These are phyloP conservation scores for Aureobasidium sp. DNA, from an alignment of 2,329 filamentous ascomycete species.

Conservation along the genomic window DNA sequence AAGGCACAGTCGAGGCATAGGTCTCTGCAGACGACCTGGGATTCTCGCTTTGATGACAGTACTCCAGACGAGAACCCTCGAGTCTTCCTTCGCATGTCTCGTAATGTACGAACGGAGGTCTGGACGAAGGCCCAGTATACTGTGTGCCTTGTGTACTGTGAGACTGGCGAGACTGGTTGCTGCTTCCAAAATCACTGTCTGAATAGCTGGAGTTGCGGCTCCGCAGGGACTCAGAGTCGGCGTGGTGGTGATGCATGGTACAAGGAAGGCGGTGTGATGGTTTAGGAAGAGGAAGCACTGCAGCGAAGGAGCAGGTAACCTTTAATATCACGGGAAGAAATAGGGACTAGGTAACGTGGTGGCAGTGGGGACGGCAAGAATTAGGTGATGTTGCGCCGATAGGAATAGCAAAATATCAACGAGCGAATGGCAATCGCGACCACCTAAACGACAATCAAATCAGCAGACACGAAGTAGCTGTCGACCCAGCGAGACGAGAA, in stretches of 20 bases:
- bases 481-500: not conserved
- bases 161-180: conserved; percentile 15
- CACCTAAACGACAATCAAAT: not conserved
- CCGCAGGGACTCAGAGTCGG: not conserved
- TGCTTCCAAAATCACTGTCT: conserved; percentile 13
- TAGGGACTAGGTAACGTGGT: not conserved
- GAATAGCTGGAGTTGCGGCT: conserved; percentile 6
- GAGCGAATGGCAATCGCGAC: not conserved
- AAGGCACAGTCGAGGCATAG: conserved; percentile 65
- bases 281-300: conserved; percentile 1
- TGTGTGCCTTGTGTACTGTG: conserved; percentile 16
- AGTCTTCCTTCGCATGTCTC: conserved; percentile 20
- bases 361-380: not conserved
- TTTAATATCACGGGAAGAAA: conserved; percentile 10
- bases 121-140: conserved; percentile 8
- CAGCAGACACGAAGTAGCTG: conserved; percentile 2
- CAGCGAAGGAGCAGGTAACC: conserved; percentile 5
- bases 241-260: conserved; percentile 8
- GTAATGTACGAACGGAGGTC: conserved; percentile 21
- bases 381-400: not conserved
- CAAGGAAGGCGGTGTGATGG: conserved; percentile 4
- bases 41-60: conserved; percentile 21
- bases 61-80: conserved; percentile 7
- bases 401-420: not conserved
- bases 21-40: conserved; percentile 63